Percentiles rank a stretch among this genome's conserved stretches.
These are phyloP conservation scores for Citrus hindsii DNA, from an alignment of 345 rosid genomes.

Conservation along the genomic window DNA sequence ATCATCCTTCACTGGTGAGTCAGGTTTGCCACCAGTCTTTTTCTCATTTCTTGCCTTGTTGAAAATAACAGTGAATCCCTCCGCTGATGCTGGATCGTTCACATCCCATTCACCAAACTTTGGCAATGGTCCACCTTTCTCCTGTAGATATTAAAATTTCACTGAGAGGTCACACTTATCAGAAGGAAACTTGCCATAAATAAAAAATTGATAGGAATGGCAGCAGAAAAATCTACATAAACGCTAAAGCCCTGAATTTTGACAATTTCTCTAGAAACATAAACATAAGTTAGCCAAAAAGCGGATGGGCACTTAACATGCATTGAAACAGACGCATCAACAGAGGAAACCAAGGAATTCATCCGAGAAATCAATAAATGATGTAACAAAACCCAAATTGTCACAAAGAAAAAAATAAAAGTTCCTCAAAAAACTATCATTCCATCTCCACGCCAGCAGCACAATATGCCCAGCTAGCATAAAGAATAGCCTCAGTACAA, in stretches of 20 bases:
- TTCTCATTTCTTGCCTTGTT: slow-evolving; percentile 62
- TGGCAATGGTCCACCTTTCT: slow-evolving; percentile 50
- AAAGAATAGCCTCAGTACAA: neutral
- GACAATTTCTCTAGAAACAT: neutral
- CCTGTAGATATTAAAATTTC: slow-evolving; percentile 10
- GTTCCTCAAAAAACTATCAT: neutral
- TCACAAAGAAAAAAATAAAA: neutral
- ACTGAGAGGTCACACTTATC: neutral
- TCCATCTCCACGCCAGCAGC: neutral
- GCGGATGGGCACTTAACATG: neutral
- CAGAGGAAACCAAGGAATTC: neutral
- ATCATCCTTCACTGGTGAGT: slow-evolving; percentile 40
- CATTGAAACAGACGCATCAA: neutral
- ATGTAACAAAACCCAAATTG: neutral
- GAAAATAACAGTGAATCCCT: slow-evolving; percentile 58
- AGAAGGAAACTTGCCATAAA: neutral
- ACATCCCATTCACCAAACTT: slow-evolving; percentile 69
- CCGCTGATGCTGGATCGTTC: slow-evolving; percentile 54
- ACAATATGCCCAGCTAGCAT: neutral
- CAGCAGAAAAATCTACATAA: neutral
- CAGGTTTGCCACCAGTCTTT: slow-evolving; percentile 39
- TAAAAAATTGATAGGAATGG: neutral
- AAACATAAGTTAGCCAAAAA: neutral
- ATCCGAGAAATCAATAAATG: neutral
- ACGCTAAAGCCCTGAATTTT: neutral